These are phyloP conservation scores for Fragaria iinumae DNA, from an alignment of 306 rosid genomes.

Conservation along the genomic window DNA sequence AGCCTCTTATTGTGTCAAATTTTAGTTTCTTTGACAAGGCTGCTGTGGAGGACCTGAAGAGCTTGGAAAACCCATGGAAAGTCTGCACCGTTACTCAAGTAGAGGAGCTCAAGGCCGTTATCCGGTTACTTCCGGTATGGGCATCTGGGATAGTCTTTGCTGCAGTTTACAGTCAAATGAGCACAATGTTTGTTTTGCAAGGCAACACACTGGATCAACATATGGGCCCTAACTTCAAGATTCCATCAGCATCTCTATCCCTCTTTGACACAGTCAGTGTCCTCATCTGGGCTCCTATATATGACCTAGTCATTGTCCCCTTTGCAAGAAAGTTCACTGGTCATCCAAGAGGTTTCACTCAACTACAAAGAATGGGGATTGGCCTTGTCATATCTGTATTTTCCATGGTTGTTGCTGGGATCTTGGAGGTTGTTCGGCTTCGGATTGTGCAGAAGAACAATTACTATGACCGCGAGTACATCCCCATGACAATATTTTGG, in stretches of 20 bases:
- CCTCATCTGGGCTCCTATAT: conserved; percentile 66
- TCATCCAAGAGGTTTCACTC: conserved; percentile 66
- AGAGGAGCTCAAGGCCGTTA: conserved; percentile 70
- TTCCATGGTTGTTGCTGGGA: conserved; percentile 68
- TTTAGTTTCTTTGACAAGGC: conserved; percentile 81
- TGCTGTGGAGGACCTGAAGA: conserved; percentile 44
- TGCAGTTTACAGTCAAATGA: conserved; percentile 77
- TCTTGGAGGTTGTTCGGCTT: conserved; percentile 64
- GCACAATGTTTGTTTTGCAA: conserved; percentile 84
- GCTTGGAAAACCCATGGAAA: conserved; percentile 52
- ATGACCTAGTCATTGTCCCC: conserved; percentile 61
- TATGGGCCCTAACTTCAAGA: conserved; percentile 63
- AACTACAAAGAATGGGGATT: conserved; percentile 80
- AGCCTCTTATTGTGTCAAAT: conserved; percentile 2
- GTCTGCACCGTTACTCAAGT: conserved; percentile 87
- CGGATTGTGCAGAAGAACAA: conserved; percentile 38
- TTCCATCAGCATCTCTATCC: conserved; percentile 84
- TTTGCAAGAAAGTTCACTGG: conserved; percentile 57
- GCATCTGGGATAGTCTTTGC: conserved; percentile 69
- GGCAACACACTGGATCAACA: conserved; percentile 81
- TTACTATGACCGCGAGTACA: conserved; percentile 47
- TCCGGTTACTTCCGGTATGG: conserved; percentile 75
- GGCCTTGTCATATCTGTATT: conserved; percentile 64
- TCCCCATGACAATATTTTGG: conserved; percentile 87
- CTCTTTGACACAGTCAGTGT: conserved; percentile 80